Evolutionary conservation across 176 grass and related monocot species (phyloP).

Genomic region (Oropetium thomaeum): DNA sequence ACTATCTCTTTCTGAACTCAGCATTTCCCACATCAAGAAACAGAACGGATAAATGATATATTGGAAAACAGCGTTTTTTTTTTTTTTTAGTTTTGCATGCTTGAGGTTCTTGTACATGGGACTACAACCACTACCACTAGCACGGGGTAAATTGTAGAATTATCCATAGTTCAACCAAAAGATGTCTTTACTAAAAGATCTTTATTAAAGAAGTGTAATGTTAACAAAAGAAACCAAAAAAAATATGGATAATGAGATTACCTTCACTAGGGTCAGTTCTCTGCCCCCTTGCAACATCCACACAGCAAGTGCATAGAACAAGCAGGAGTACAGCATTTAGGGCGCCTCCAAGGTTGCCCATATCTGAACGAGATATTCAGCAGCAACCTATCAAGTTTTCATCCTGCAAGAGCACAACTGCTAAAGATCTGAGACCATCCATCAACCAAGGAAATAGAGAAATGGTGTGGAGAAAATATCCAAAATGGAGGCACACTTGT

Average conservation of each 20-base stretch:
- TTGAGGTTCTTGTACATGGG: background rate
- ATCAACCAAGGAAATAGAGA: background rate
- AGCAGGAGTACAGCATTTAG: constrained; percentile 27
- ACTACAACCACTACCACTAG: background rate
- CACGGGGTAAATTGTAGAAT: background rate
- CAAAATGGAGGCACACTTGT: constrained; percentile 10
- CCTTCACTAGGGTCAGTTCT: constrained; percentile 76
- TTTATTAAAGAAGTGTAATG: no score
- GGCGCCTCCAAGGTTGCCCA: constrained; percentile 38
- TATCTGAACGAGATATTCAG: constrained; percentile 28
- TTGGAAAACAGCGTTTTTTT: background rate
- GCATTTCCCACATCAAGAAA: background rate
- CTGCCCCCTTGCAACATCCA: constrained; percentile 39
- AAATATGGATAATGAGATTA: constrained; percentile 30
- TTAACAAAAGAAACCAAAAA: background rate
- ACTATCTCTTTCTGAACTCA: background rate
- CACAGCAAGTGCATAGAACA: constrained; percentile 40
- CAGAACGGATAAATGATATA: background rate
- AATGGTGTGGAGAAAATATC: constrained; percentile 11
- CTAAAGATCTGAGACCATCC: constrained; percentile 14
- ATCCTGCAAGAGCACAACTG: constrained; percentile 1
- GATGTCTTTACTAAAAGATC: no score
- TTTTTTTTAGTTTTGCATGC: background rate
- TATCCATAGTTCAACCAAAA: background rate
- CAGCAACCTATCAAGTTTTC: constrained; percentile 26